phyloP scores from a whole-genome alignment of 2,329 filamentous ascomycete genomes.

The Cytospora paraplurivora region DNA sequence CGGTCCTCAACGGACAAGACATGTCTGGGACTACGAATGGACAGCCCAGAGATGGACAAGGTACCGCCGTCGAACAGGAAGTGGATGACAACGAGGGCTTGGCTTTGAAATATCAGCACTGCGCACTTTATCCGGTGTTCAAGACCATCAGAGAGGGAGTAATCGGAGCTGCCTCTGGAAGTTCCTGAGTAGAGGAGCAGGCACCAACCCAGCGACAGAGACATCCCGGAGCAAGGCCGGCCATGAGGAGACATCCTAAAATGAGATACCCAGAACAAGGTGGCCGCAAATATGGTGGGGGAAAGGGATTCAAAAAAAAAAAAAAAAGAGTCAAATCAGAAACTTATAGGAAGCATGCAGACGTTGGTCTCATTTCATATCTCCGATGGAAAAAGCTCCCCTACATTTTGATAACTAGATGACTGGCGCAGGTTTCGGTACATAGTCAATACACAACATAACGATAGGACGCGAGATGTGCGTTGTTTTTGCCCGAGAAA shows the following conservation, averaged over 20 bases:
- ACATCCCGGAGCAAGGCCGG: not conserved
- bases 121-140: conserved; percentile 72
- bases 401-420: no score
- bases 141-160: conserved; percentile 61
- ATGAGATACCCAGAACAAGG: not conserved
- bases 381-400: no score
- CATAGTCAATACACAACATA: not conserved
- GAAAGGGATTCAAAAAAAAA: not conserved
- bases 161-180: conserved; percentile 37
- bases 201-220: not conserved
- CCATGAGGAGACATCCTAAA: not conserved
- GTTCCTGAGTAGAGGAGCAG: conserved; percentile 32
- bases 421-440: no score
- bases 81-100: conserved; percentile 47
- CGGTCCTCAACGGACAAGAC: conserved; percentile 59
- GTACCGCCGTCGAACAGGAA: conserved; percentile 34
- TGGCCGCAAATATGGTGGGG: not conserved
- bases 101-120: conserved; percentile 72
- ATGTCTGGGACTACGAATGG: conserved; percentile 45
- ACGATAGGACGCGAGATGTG: not conserved
- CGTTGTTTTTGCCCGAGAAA: no score
- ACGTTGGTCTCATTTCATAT: not conserved
- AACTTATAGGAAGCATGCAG: not conserved
- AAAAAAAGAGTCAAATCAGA: not conserved
- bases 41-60: conserved; percentile 14